Base-by-base conservation (phyloP, 2,329 filamentous ascomycete genomes). In the Hymenoscyphus infarciens region DNA sequence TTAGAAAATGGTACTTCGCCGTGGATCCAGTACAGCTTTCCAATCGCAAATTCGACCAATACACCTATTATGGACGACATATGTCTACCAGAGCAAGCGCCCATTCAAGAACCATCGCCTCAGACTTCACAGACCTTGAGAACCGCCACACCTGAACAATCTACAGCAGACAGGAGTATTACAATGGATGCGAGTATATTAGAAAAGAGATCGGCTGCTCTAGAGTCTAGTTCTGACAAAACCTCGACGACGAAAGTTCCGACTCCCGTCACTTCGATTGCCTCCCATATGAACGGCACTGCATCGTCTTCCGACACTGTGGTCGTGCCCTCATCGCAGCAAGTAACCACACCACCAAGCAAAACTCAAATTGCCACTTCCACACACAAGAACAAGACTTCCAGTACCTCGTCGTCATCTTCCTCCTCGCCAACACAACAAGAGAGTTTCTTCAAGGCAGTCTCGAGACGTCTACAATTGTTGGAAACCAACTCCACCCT, bases 381-480 rank as follows among this genome's bases (percentile, higher is more conserved):
- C 19, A 60, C 64, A 13, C 60, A 64, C 0, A 71, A 68, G 54
- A 68, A 66, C 11, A 72, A 72, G 61, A 73, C 55, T 68, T 72
- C 76, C 61, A 78, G 68, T 70, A 79, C 75, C 27, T 63, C 75
- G 29, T 77, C 80, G 8, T 72, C 81, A 1, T 74, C 81, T 7
- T 76, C 82, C 1, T 77, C 89, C 1, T 84, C 87, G 0, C 93
- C 94, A 1, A 92, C 93, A 0, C 95, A 96, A 0, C 95, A 99
- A 75, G 95, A 99, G 74, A 95, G 91, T 1, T 98, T 99, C 77
- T 99, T 97, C 83, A 98, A 98, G 75, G 91, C 92, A 3, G 89
- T 98, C 8, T 92, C 93, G 66, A 98, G 98, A 76, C 90, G 95
- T 1, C 82, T 99, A 4, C 91, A 94, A 67, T 87, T 93, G 70